These are phyloP conservation scores for Zalerion maritima DNA, from an alignment of 495 filamentous ascomycete species.

Conservation along the genomic window DNA sequence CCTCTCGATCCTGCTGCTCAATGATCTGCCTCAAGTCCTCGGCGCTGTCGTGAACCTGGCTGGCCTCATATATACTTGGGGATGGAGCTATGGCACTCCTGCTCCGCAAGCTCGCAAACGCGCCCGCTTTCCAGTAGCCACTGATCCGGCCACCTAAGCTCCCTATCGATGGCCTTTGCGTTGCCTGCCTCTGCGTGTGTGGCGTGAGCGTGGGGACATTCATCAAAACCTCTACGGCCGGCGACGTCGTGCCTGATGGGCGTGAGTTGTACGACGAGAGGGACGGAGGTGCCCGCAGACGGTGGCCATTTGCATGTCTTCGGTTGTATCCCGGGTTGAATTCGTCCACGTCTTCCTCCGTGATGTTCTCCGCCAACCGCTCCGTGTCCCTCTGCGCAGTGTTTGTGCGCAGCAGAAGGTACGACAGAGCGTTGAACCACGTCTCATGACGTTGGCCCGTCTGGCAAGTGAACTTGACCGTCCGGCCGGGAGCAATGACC, in stretches of 20 bases:
- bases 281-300: slow-evolving; percentile 42
- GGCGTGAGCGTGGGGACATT: slow-evolving; percentile 32
- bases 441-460: slow-evolving; percentile 92
- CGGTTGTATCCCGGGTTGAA: slow-evolving; percentile 63
- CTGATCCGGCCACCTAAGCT: slow-evolving; percentile 30
- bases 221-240: slow-evolving; percentile 26
- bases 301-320: slow-evolving; percentile 24
- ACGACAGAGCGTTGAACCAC: slow-evolving; percentile 96
- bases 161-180: slow-evolving; percentile 15
- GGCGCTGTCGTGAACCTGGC: slow-evolving; percentile 56
- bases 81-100: slow-evolving; percentile 29
- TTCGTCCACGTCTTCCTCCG: slow-evolving; percentile 69
- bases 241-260: slow-evolving; percentile 45
- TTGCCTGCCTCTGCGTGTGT: slow-evolving; percentile 22
- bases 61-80: slow-evolving; percentile 51
- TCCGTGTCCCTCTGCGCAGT: slow-evolving; percentile 41
- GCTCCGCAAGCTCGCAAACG: slow-evolving; percentile 31
- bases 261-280: slow-evolving; percentile 74
- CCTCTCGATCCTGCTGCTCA: slow-evolving; percentile 56
- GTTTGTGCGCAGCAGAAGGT: slow-evolving; percentile 65
- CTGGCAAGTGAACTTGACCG: slow-evolving; percentile 82
- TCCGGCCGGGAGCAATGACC: slow-evolving; percentile 75
- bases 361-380: slow-evolving; percentile 40
- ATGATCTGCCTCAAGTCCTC: slow-evolving; percentile 67
- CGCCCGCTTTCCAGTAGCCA: slow-evolving; percentile 28